Evolutionary conservation across 2,329 filamentous ascomycete genomes (phyloP), one percentile per base, ranked within the genome.

Genomic region (Aspergillus jensenii): DNA sequence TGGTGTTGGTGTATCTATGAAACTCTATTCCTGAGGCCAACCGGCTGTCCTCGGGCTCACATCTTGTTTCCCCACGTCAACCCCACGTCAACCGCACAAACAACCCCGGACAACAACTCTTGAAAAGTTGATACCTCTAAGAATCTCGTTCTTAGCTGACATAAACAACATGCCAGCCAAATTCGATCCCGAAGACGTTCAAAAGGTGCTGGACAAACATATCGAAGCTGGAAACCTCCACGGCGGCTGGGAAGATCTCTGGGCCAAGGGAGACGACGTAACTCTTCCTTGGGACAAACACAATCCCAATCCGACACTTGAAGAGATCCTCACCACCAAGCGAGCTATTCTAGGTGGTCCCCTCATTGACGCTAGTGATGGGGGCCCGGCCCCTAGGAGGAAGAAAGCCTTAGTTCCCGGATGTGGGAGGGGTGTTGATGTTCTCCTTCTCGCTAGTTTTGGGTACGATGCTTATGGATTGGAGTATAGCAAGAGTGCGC

Each of bases 401-500:
- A 84, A 82, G 65, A 79, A 78, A 56, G 91, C 88, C 1, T 78
- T 96, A 8, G 88, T 96, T 0, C 90, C 91, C 0, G 91, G 91
- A 5, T 96, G 91, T 73, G 92, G 91, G 0, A 83, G 84, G 47
- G 92, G 91, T 5, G 89, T 95, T 68, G 92, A 96, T 75, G 89
- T 91, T 2, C 79, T 91, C 9, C 79, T 96, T 39, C 81, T 96
- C 45, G 84, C 87, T 50, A 84, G 85, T 9, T 85, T 88, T 68
- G 91, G 91, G 1, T 95, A 90, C 71, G 88, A 96, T 74, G 86
- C 87, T 1, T 87, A 85, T 67, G 92, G 90, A 0, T 75, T 96
- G 2, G 91, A 96, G 69, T 61, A 59, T 37, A 59, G 56, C 25
- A 52, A 37, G 35, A 40, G 46, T 40, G 59, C 59, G 17, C 17